A percentile compares a stretch with the other conserved stretches of the same genome.
phyloP scores from a whole-genome alignment of 2,329 filamentous ascomycete genomes.

The Ophiocordyceps robertsii region DNA sequence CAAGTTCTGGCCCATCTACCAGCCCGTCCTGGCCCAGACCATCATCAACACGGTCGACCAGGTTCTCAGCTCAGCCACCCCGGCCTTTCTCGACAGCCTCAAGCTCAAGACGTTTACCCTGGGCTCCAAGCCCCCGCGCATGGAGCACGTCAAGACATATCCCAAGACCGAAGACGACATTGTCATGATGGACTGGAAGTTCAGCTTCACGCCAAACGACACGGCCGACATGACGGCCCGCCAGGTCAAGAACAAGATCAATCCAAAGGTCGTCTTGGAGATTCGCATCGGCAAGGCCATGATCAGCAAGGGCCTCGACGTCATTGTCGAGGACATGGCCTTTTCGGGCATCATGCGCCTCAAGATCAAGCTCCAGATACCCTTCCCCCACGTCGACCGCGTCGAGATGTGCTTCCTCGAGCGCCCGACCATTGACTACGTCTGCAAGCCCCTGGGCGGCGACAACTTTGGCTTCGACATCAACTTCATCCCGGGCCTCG shows the following conservation, averaged over 20 bases:
- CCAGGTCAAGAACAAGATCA: constrained; percentile 90
- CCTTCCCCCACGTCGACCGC: constrained; percentile 89
- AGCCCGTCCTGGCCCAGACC: constrained; percentile 81
- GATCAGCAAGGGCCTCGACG: constrained; percentile 91
- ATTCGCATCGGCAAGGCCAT: constrained; percentile 91
- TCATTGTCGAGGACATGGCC: constrained; percentile 96
- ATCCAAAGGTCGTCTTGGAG: constrained; percentile 91
- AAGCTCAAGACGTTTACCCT: constrained; percentile 89
- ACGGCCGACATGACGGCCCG: constrained; percentile 78
- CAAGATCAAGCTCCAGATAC: constrained; percentile 93
- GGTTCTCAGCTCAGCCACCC: constrained; percentile 83
- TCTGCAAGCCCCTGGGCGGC: constrained; percentile 92
- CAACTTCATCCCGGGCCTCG: constrained; percentile 93
- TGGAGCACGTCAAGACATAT: constrained; percentile 98
- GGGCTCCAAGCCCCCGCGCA: constrained; percentile 83
- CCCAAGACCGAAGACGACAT: constrained; percentile 90
- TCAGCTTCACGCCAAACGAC: constrained; percentile 97
- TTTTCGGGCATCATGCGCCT: constrained; percentile 93
- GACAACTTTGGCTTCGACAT: constrained; percentile 96
- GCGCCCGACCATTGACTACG: constrained; percentile 82
- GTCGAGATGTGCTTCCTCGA: constrained; percentile 93
- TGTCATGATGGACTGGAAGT: constrained; percentile 99
- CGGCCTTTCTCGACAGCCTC: constrained; percentile 83
- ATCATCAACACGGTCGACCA: constrained; percentile 93
- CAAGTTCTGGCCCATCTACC: constrained; percentile 99